A percentile compares a stretch with the other conserved stretches of the same genome.
Evolutionary conservation across 352 stramenopile species (phyloP).

Genomic region (Phytophthora chlamydospora): DNA sequence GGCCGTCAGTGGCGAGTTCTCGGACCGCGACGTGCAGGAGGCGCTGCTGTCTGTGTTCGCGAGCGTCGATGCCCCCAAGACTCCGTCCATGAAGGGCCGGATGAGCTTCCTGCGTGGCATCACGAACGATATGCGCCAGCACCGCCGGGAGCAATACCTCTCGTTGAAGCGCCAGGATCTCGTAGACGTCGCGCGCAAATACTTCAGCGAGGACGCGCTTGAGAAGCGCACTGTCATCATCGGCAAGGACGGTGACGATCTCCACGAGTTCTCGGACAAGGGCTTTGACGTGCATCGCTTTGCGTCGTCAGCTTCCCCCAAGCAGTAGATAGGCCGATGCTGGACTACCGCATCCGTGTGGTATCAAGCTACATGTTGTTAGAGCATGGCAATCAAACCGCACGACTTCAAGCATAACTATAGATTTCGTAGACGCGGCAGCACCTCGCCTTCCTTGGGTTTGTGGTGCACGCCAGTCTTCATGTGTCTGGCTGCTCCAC

Average conservation of each 20-base stretch:
- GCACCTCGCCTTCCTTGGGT: conserved; percentile 12
- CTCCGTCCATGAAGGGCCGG: conserved; percentile 74
- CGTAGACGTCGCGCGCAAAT: conserved; percentile 59
- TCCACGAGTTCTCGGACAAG: conserved; percentile 50
- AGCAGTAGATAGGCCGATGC: conserved; percentile 8
- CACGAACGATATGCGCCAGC: conserved; percentile 85
- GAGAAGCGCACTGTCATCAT: conserved; percentile 59
- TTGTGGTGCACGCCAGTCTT: conserved; percentile 6
- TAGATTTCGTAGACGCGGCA: conserved; percentile 22
- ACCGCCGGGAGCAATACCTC: conserved; percentile 73
- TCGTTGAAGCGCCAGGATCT: conserved; percentile 48
- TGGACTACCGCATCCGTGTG: too few species aligned
- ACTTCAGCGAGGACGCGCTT: conserved; percentile 43
- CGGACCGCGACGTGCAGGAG: conserved; percentile 78
- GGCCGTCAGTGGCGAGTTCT: conserved; percentile 60
- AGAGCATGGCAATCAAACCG: conserved; percentile 1
- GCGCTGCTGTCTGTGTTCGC: conserved; percentile 82
- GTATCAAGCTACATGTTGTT: conserved; percentile 4
- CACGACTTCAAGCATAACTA: conserved; percentile 1
- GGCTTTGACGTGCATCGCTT: conserved; percentile 53
- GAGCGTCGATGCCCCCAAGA: conserved; percentile 78
- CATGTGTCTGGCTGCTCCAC: conserved; percentile 7
- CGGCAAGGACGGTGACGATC: conserved; percentile 57
- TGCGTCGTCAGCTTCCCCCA: conserved; percentile 11
- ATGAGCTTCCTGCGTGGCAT: conserved; percentile 82